A percentile compares a stretch with the other conserved stretches of the same genome.
phyloP scores from a whole-genome alignment of 2,329 filamentous ascomycete genomes.

The Juglanconis sp. region DNA sequence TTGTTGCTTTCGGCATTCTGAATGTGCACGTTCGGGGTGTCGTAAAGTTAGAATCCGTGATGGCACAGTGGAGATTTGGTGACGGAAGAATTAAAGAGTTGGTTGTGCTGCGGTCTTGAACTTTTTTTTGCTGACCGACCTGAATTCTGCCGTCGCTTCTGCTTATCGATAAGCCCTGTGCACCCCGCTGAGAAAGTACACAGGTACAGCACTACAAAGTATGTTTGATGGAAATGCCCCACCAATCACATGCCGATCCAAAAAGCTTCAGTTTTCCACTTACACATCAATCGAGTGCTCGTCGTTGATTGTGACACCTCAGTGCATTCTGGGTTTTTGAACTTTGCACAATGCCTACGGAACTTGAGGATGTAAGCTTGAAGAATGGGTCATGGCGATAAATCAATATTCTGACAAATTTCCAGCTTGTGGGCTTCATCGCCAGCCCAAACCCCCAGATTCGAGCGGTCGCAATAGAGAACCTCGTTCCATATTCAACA shows the following conservation, averaged over 20 bases:
- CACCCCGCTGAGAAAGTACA: too few relatives aligned
- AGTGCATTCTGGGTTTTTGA: constrained; percentile 8
- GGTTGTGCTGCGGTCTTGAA: neutral
- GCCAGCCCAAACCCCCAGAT: constrained; percentile 90
- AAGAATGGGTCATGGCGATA: neutral
- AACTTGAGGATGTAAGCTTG: constrained; percentile 67
- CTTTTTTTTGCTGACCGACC: constrained; percentile 6
- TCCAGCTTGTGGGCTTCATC: constrained; percentile 85
- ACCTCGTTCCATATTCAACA: constrained; percentile 78
- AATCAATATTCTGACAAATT: constrained; percentile 4
- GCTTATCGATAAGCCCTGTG: constrained; percentile 14
- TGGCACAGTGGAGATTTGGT: neutral
- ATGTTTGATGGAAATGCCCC: neutral
- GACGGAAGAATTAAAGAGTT: neutral
- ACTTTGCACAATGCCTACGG: constrained; percentile 60
- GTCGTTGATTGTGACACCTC: neutral
- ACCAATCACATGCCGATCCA: constrained; percentile 13
- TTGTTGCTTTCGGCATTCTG: constrained; percentile 76
- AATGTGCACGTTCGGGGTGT: neutral
- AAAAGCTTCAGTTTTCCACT: neutral
- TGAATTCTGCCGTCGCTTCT: constrained; percentile 5
- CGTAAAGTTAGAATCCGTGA: neutral
- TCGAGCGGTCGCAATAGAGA: constrained; percentile 78
- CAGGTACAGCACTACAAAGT: too few relatives aligned
- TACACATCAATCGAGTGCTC: neutral